These are phyloP conservation scores for Oxytropis ochrocephala DNA, from an alignment of 306 rosid species.

Conservation along the genomic window DNA sequence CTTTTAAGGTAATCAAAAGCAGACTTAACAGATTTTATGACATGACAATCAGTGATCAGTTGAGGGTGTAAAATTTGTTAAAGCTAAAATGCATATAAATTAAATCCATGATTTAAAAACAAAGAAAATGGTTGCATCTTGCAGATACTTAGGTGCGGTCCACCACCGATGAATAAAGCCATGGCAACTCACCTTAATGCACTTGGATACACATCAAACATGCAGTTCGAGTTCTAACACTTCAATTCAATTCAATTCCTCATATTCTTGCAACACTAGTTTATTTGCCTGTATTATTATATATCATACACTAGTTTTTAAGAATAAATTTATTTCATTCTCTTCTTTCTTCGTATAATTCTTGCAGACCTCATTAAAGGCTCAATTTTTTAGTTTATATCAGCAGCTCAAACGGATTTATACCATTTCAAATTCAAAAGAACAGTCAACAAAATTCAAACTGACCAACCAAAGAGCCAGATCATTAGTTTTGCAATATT, in stretches of 20 bases:
- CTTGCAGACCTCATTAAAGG: neutral
- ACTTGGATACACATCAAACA: slow-evolving; percentile 40
- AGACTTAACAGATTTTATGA: no score
- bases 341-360: neutral
- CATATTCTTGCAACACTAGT: neutral
- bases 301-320: no score
- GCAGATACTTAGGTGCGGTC: slow-evolving; percentile 52
- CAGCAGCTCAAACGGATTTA: neutral
- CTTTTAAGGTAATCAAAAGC: no score
- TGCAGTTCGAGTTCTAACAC: slow-evolving; percentile 40
- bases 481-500: neutral
- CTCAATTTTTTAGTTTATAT: neutral
- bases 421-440: neutral
- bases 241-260: neutral
- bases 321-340: no score
- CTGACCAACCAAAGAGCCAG: neutral
- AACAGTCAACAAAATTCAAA: neutral
- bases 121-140: neutral
- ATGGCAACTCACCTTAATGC: slow-evolving; percentile 35
- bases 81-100: no score
- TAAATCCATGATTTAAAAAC: neutral
- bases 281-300: neutral
- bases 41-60: no score
- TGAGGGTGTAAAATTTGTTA: no score
- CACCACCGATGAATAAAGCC: slow-evolving; percentile 45